phyloP scores from a whole-genome alignment of 768 basidiomycete genomes.

The Leccinum longicurvipes region DNA sequence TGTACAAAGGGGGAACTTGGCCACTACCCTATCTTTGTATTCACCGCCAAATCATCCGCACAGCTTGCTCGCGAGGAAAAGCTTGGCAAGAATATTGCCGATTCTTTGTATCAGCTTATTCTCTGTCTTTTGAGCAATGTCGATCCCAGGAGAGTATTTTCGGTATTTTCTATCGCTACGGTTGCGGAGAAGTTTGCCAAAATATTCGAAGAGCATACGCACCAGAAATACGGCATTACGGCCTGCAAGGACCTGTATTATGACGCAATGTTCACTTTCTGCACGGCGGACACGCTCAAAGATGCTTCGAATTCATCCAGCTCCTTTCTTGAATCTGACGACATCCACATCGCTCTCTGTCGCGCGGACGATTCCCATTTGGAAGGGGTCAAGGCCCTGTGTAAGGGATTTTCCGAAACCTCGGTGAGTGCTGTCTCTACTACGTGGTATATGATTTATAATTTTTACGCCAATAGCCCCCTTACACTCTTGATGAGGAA shows the following conservation, averaged over 20 bases:
- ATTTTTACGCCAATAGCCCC: conserved; percentile 38
- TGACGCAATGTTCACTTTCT: conserved; percentile 53
- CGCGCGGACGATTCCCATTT: conserved; percentile 33
- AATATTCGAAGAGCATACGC: conserved; percentile 40
- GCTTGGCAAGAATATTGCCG: conserved; percentile 28
- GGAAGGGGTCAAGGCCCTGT: conserved; percentile 42
- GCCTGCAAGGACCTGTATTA: conserved; percentile 50
- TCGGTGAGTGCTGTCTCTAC: conserved; percentile 43
- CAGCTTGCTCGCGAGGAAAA: conserved; percentile 28
- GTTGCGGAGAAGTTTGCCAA: conserved; percentile 46
- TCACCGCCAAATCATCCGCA: conserved; percentile 41
- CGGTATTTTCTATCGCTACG: conserved; percentile 56
- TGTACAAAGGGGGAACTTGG: conserved; percentile 55
- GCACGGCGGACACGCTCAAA: conserved; percentile 44
- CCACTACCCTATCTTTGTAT: conserved; percentile 66
- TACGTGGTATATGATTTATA: not conserved
- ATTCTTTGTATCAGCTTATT: conserved; percentile 43
- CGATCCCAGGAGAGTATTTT: conserved; percentile 49
- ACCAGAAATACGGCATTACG: conserved; percentile 19
- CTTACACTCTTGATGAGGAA: conserved; percentile 46
- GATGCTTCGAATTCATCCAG: conserved; percentile 1
- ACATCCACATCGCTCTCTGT: conserved; percentile 28
- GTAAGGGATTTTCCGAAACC: conserved; percentile 52
- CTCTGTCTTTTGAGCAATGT: conserved; percentile 35
- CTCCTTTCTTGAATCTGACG: conserved; percentile 6